These are phyloP conservation scores for Mycotypha africana DNA, from an alignment of 371 early-diverging fungal species.

Conservation along the genomic window DNA sequence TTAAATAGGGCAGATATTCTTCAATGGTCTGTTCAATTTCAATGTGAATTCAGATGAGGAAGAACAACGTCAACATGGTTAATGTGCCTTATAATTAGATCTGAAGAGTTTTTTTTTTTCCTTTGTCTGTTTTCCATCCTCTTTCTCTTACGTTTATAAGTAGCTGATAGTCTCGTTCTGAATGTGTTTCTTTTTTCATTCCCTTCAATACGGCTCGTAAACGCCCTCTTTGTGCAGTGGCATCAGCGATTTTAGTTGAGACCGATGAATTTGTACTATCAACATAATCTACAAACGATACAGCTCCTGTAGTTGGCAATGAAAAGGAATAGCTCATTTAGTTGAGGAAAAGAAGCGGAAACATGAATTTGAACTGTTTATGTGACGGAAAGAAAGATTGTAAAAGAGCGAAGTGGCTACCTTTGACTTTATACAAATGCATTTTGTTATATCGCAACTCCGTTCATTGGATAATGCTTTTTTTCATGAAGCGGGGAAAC, in stretches of 20 bases:
- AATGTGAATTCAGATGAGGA: background rate
- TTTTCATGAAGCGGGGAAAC: too few relatives aligned
- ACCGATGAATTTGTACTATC: slow-evolving; percentile 31
- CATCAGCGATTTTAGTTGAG: slow-evolving; percentile 53
- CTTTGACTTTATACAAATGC: too few relatives aligned
- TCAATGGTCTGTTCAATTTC: slow-evolving; percentile 53
- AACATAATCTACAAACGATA: slow-evolving; percentile 55
- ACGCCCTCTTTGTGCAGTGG: slow-evolving; percentile 57
- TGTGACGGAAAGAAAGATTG: too few relatives aligned
- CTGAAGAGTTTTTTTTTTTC: background rate
- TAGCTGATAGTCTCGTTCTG: slow-evolving; percentile 46
- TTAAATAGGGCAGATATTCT: slow-evolving; percentile 58
- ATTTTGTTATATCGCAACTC: too few relatives aligned
- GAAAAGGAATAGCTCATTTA: slow-evolving; percentile 55
- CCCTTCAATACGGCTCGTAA: slow-evolving; percentile 52
- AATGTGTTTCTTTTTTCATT: slow-evolving; percentile 45
- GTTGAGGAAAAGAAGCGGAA: background rate
- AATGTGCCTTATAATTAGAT: too few relatives aligned
- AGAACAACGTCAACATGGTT: too few relatives aligned
- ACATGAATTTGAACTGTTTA: background rate
- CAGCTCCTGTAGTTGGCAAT: slow-evolving; percentile 55
- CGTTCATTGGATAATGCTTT: too few relatives aligned
- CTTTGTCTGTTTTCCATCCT: too few relatives aligned
- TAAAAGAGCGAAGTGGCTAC: too few relatives aligned
- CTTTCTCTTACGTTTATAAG: slow-evolving; percentile 37